Percentiles rank a stretch among this genome's conserved stretches.
These are phyloP conservation scores for Beauveria asiatica DNA, from an alignment of 2,329 filamentous ascomycete genomes.

Conservation along the genomic window DNA sequence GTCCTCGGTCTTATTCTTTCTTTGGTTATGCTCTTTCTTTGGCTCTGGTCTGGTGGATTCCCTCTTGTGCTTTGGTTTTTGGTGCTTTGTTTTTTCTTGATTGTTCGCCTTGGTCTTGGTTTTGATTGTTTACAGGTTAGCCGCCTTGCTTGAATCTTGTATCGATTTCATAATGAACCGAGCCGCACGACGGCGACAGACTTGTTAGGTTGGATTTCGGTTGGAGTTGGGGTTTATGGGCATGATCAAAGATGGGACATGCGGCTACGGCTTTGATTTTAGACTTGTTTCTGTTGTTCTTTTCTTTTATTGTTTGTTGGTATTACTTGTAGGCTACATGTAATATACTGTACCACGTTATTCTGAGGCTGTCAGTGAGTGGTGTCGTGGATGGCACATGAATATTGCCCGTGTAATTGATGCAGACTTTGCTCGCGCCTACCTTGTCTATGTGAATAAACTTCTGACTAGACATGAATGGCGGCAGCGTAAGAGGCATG, in stretches of 20 bases:
- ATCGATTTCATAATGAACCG: neutral
- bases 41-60: neutral
- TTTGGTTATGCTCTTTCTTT: neutral
- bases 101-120: neutral
- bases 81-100: neutral
- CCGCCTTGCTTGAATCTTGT: neutral
- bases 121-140: neutral
- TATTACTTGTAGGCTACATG: neutral
- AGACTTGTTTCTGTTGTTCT: neutral
- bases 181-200: conserved; percentile 6
- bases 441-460: too few species aligned
- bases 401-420: neutral
- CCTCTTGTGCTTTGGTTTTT: neutral
- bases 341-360: neutral
- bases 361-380: neutral
- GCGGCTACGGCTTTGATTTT: neutral
- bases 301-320: neutral
- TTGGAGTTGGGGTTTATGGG: neutral
- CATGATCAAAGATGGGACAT: neutral
- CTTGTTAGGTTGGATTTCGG: neutral
- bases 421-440: too few species aligned
- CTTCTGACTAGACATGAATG: too few species aligned
- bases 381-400: neutral
- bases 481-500: too few species aligned
- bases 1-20: neutral